Evolutionary conservation across 2,329 filamentous ascomycete genomes (phyloP).

Genomic region (Colletotrichum gigasporum): DNA sequence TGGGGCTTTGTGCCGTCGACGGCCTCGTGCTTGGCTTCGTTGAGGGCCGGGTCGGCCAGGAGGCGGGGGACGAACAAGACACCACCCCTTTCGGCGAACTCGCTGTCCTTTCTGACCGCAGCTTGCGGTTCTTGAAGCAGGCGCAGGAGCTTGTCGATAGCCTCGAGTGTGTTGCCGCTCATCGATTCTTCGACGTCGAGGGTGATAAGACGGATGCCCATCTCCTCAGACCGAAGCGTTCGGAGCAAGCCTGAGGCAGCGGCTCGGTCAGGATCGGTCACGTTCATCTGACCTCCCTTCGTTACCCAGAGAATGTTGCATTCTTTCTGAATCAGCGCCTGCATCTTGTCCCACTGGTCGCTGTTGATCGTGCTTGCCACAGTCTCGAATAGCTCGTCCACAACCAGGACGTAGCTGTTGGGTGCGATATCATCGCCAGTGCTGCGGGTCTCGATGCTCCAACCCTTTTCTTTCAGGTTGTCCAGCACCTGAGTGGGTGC

Average conservation of each 20-base stretch:
- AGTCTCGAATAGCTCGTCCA: neutral
- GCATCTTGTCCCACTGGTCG: conserved; percentile 35
- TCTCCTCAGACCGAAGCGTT: neutral
- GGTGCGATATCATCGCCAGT: too few relatives aligned
- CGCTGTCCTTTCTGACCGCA: neutral
- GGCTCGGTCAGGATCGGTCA: conserved; percentile 36
- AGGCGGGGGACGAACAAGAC: neutral
- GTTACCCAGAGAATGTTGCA: conserved; percentile 39
- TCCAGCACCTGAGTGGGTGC: too few relatives aligned
- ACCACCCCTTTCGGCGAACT: neutral
- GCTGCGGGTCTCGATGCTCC: too few relatives aligned
- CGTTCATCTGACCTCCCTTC: conserved; percentile 33
- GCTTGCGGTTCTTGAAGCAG: neutral
- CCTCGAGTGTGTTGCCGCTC: neutral
- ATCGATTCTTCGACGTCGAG: neutral
- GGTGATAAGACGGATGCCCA: neutral
- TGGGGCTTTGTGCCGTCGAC: conserved; percentile 32
- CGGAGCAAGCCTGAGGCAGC: neutral
- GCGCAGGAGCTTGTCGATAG: neutral
- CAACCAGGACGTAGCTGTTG: neutral
- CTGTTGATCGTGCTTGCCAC: conserved; percentile 11
- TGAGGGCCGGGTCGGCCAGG: neutral
- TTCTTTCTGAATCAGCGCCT: conserved; percentile 33
- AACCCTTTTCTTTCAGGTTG: too few relatives aligned
- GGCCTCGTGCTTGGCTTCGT: conserved; percentile 37